Evolutionary conservation across 164 flowering plant genomes (phyloP).

Genomic region (Vitis labrusca): DNA sequence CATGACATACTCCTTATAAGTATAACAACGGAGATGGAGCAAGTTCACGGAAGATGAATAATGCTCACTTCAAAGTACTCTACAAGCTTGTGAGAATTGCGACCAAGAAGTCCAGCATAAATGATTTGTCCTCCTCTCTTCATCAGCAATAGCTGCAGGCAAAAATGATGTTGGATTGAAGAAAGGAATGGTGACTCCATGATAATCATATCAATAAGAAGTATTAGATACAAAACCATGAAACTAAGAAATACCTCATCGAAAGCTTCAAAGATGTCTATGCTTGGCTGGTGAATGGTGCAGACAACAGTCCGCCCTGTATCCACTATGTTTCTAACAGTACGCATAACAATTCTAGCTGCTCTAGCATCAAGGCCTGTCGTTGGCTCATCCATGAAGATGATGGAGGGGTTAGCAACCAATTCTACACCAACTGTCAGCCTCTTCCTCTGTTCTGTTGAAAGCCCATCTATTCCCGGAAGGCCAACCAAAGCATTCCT

Average conservation of each 20-base stretch:
- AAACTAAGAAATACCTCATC: constrained; percentile 25
- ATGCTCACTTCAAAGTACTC: constrained; percentile 75
- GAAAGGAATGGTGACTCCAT: no score
- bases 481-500: constrained; percentile 35
- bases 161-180: neutral
- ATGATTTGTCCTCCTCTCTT: constrained; percentile 86
- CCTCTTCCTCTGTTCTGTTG: constrained; percentile 45
- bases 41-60: neutral
- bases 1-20: no score
- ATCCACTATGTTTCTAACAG: constrained; percentile 40
- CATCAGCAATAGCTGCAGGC: constrained; percentile 67
- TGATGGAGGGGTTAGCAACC: constrained; percentile 40
- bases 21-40: neutral
- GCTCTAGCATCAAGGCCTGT: constrained; percentile 43
- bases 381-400: constrained; percentile 43
- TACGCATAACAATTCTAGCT: constrained; percentile 45
- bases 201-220: no score
- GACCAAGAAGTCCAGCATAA: constrained; percentile 74
- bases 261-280: constrained; percentile 42
- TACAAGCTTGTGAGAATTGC: constrained; percentile 54
- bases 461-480: constrained; percentile 34
- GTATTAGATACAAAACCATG: neutral
- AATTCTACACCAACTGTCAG: constrained; percentile 37
- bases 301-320: constrained; percentile 43
- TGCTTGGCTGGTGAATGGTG: constrained; percentile 41